phyloP scores from a whole-genome alignment of 305 asterid genomes.

The Fraxinus ornus region DNA sequence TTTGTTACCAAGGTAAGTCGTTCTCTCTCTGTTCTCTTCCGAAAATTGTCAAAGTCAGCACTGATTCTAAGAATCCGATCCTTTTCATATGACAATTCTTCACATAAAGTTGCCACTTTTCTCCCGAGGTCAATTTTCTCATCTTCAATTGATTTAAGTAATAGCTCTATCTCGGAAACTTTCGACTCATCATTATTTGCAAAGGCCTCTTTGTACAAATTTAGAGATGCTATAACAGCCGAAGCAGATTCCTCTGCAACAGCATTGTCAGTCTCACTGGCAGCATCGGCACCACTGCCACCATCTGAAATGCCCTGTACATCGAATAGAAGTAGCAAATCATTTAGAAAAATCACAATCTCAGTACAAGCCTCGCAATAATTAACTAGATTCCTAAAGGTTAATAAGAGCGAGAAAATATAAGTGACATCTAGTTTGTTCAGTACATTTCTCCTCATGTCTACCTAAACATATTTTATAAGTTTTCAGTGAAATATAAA shows the following conservation, averaged over 20 bases:
- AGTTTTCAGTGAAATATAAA: not conserved
- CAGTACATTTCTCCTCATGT: not conserved
- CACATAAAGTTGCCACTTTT: constrained; percentile 47
- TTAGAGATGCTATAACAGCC: constrained; percentile 46
- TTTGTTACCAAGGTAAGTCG: constrained; percentile 57
- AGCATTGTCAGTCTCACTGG: constrained; percentile 38
- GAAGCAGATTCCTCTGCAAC: constrained; percentile 49
- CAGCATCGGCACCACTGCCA: constrained; percentile 33
- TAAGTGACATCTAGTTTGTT: not conserved
- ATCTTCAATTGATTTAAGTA: constrained; percentile 56
- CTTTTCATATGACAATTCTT: constrained; percentile 56
- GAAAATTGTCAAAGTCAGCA: constrained; percentile 82
- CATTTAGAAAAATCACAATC: not conserved
- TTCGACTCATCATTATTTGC: constrained; percentile 57
- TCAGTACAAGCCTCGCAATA: not conserved
- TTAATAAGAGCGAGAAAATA: not conserved
- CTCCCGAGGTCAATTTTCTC: constrained; percentile 56
- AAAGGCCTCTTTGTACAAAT: constrained; percentile 64
- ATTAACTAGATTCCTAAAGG: not conserved
- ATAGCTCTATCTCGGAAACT: constrained; percentile 56
- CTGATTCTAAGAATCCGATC: constrained; percentile 70
- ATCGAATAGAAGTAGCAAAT: constrained; percentile 14
- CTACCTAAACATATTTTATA: not conserved
- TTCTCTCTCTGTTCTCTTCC: constrained; percentile 71
- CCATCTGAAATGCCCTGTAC: constrained; percentile 49